phyloP scores from a whole-genome alignment of 345 rosid genomes.

The Firmiana major region DNA sequence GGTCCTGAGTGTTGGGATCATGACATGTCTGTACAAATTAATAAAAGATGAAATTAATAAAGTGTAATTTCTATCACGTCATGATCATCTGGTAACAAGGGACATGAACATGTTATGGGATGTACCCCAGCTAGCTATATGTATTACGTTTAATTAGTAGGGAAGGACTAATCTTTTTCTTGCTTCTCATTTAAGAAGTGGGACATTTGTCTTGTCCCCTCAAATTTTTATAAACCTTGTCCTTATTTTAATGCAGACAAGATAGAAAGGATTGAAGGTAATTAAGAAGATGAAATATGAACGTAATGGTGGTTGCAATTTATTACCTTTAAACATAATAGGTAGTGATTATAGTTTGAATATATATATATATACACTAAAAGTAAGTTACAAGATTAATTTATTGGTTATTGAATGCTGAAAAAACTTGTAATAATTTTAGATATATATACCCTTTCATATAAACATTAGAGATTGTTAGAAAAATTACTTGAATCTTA shows the following conservation, averaged over 20 bases:
- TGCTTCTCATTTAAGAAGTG: neutral
- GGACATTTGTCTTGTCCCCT: constrained; percentile 3
- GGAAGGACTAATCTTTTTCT: neutral
- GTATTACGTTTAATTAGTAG: neutral
- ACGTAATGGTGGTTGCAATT: too few relatives aligned
- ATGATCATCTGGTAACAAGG: neutral
- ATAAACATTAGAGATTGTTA: too few relatives aligned
- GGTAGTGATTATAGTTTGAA: too few relatives aligned
- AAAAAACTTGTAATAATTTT: too few relatives aligned
- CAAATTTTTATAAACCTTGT: neutral
- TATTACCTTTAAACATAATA: too few relatives aligned
- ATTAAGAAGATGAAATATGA: too few relatives aligned
- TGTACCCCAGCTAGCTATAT: neutral
- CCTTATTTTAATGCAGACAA: neutral
- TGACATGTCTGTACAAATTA: neutral
- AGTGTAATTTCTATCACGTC: neutral
- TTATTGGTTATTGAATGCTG: too few relatives aligned
- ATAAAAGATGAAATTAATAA: neutral
- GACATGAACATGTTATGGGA: neutral
- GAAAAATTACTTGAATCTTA: too few relatives aligned
- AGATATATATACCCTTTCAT: too few relatives aligned
- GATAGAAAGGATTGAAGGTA: neutral
- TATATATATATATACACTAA: too few relatives aligned
- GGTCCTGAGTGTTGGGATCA: neutral
- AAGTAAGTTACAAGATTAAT: too few relatives aligned